Conservation (phyloP, 106 monocot genomes). For the Alisma plantagoaquatica region DNA sequence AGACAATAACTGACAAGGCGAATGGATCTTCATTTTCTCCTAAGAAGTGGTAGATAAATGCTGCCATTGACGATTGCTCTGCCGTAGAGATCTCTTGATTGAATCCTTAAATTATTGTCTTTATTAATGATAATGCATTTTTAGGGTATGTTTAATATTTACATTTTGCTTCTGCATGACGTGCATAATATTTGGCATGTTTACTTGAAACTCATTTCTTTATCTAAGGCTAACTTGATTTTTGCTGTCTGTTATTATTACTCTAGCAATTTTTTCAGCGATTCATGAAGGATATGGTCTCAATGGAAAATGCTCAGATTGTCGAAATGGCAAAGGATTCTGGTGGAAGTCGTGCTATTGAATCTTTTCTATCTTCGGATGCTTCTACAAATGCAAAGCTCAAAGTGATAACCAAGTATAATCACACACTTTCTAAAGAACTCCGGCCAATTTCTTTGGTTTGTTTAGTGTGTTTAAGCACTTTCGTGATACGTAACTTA, state of each 20-base stretch:
- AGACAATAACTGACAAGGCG: too few relatives aligned
- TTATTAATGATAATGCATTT: too few relatives aligned
- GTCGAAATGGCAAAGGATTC: slow-evolving; percentile 51
- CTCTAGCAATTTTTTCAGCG: slow-evolving; percentile 32
- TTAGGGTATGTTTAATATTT: too few relatives aligned
- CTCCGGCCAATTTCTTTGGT: not conserved
- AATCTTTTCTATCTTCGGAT: slow-evolving; percentile 60
- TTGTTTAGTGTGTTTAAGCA: not conserved
- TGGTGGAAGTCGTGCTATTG: slow-evolving; percentile 56
- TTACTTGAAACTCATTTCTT: too few relatives aligned
- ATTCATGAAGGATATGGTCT: slow-evolving; percentile 32
- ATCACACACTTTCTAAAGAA: not conserved
- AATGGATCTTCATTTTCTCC: too few relatives aligned
- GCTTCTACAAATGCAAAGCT: slow-evolving; percentile 33
- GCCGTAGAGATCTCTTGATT: too few relatives aligned
- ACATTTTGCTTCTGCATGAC: too few relatives aligned
- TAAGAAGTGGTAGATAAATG: too few relatives aligned
- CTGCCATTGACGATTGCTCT: too few relatives aligned
- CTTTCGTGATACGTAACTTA: not conserved
- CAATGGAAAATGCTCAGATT: slow-evolving; percentile 35
- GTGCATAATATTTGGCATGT: too few relatives aligned
- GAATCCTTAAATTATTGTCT: too few relatives aligned
- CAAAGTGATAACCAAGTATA: slow-evolving; percentile 54
- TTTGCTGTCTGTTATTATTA: not conserved
- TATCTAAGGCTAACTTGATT: too few relatives aligned